These are phyloP conservation scores for Lepidopterella palustris DNA, from an alignment of 495 filamentous ascomycete genomes.

Conservation along the genomic window DNA sequence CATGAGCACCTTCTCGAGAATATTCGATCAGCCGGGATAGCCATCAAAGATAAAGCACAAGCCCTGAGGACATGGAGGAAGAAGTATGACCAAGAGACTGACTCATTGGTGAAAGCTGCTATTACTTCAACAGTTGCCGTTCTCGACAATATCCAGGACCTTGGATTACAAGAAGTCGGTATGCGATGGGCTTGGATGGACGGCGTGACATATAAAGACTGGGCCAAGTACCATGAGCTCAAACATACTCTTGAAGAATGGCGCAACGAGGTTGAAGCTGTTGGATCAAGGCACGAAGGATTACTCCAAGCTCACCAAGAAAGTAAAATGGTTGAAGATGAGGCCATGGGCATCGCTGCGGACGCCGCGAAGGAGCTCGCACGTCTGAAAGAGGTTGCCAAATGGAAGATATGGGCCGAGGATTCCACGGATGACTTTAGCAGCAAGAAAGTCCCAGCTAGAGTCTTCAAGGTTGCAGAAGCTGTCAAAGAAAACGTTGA, in stretches of 20 bases:
- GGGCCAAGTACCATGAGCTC: conserved; percentile 82
- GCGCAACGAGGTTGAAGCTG: conserved; percentile 67
- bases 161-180: conserved; percentile 89
- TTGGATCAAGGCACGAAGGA: conserved; percentile 65
- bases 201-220: conserved; percentile 90
- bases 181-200: conserved; percentile 98
- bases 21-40: conserved; percentile 66
- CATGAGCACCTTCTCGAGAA: conserved; percentile 56
- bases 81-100: conserved; percentile 62
- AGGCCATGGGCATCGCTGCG: conserved; percentile 74
- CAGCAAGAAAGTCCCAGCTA: conserved; percentile 45
- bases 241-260: conserved; percentile 80
- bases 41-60: conserved; percentile 75
- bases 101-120: conserved; percentile 61
- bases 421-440: conserved; percentile 75
- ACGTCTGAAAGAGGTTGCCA: conserved; percentile 74
- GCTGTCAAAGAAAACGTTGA: conserved; percentile 42
- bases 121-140: conserved; percentile 76
- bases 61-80: conserved; percentile 72
- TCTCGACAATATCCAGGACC: conserved; percentile 75
- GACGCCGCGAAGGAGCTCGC: conserved; percentile 74
- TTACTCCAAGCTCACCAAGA: conserved; percentile 63
- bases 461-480: conserved; percentile 39
- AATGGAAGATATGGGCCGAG: conserved; percentile 73
- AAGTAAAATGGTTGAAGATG: conserved; percentile 61